These are phyloP conservation scores for Mallotus repandus DNA, from an alignment of 441 rosid genomes.

Conservation along the genomic window DNA sequence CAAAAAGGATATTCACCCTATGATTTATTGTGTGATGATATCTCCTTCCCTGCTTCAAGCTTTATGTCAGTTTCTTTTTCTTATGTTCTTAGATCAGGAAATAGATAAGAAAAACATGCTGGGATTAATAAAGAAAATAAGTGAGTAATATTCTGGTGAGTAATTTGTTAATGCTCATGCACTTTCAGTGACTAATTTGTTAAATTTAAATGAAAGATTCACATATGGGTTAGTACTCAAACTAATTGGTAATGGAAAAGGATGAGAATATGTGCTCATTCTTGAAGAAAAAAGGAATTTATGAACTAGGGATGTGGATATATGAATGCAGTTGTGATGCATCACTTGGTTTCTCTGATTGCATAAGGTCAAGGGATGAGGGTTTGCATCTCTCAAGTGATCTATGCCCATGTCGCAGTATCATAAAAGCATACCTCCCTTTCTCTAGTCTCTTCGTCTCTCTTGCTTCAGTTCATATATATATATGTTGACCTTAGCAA, in stretches of 20 bases:
- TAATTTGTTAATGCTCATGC: constrained; percentile 16
- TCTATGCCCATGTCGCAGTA: too few species aligned
- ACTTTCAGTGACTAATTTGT: too few species aligned
- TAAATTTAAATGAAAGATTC: not conserved
- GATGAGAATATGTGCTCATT: constrained; percentile 67
- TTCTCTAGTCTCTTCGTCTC: not conserved
- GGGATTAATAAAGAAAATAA: too few species aligned
- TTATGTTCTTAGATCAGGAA: too few species aligned
- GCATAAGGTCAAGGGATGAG: constrained; percentile 32
- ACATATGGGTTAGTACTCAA: too few species aligned
- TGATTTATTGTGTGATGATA: too few species aligned
- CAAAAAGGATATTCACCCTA: too few species aligned
- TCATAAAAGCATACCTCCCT: constrained; percentile 20
- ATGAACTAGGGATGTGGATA: constrained; percentile 72
- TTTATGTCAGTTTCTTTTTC: too few species aligned
- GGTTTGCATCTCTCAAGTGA: constrained; percentile 66
- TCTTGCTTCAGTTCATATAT: not conserved
- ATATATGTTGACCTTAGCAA: too few species aligned
- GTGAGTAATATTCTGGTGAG: constrained; percentile 20
- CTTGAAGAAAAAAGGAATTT: constrained; percentile 58
- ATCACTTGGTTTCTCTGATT: constrained; percentile 23
- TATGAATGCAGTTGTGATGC: constrained; percentile 59
- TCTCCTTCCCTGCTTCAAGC: too few species aligned
- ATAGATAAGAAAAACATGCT: too few species aligned
- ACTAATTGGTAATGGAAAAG: constrained; percentile 42